Evolutionary conservation across 2,329 filamentous ascomycete genomes (phyloP).

Genomic region (Penicillium olsonii): DNA sequence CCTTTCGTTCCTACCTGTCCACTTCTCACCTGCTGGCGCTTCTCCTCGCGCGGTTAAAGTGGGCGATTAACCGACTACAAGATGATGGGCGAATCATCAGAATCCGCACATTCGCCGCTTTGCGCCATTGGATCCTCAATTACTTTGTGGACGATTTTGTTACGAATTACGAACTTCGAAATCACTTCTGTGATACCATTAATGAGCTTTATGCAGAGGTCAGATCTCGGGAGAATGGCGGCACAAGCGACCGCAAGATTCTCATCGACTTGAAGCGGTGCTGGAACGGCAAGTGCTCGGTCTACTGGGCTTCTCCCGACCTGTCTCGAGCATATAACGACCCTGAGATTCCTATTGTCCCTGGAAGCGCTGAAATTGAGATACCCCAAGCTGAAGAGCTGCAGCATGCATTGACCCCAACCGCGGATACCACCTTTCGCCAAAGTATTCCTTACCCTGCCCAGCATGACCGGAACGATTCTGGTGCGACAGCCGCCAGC

Average conservation of each 20-base stretch:
- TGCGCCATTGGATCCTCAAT: conserved; percentile 96
- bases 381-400: conserved; percentile 41
- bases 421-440: conserved; percentile 14
- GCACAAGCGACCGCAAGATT: conserved; percentile 75
- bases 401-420: conserved; percentile 11
- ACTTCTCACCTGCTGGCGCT: conserved; percentile 75
- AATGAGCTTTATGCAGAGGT: conserved; percentile 64
- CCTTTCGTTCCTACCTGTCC: conserved; percentile 84
- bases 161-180: conserved; percentile 69
- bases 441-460: conserved; percentile 17
- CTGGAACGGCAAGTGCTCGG: conserved; percentile 85
- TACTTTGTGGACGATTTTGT: conserved; percentile 97
- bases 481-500: conserved; percentile 37
- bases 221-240: conserved; percentile 52
- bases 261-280: conserved; percentile 94
- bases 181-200: conserved; percentile 76
- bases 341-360: conserved; percentile 67
- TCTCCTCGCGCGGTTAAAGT: conserved; percentile 79
- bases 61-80: conserved; percentile 78
- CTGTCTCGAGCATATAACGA: conserved; percentile 60
- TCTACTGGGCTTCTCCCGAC: conserved; percentile 81
- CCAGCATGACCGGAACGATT: conserved; percentile 39
- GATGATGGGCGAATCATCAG: conserved; percentile 91
- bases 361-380: conserved; percentile 70
- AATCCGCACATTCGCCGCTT: conserved; percentile 90